These are phyloP conservation scores for Aspergillus clavatus DNA, from an alignment of 2,329 filamentous ascomycete genomes.

Conservation along the genomic window DNA sequence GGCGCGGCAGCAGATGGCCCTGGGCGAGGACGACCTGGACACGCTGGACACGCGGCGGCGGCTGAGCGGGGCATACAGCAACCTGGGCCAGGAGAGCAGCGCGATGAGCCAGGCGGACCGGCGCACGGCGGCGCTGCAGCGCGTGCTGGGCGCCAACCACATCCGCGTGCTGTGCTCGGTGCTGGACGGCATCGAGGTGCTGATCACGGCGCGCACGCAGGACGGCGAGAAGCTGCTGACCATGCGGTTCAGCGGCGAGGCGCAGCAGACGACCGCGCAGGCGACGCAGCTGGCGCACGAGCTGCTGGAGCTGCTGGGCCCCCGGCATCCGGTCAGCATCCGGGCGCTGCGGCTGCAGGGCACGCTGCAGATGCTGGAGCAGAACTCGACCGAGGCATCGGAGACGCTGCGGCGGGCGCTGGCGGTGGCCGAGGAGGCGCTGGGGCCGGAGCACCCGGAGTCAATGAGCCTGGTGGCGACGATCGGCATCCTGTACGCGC, in stretches of 20 bases:
- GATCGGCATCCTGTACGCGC: constrained; percentile 27
- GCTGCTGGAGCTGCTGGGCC: constrained; percentile 17
- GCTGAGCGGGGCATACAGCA: constrained; percentile 20
- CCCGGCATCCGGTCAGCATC: constrained; percentile 21
- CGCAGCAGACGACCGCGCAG: constrained; percentile 15
- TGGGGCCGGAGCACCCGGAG: constrained; percentile 23
- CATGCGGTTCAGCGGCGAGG: constrained; percentile 10
- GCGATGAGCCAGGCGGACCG: constrained; percentile 4
- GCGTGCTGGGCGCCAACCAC: constrained; percentile 25
- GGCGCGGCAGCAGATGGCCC: constrained; percentile 29
- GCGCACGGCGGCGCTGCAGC: constrained; percentile 20
- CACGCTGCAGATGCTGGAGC: constrained; percentile 15
- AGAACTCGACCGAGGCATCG: constrained; percentile 18
- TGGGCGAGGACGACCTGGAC: constrained; percentile 29
- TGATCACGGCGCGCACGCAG: constrained; percentile 17
- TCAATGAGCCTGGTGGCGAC: constrained; percentile 24
- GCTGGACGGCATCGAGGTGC: constrained; percentile 22
- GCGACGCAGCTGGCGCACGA: constrained; percentile 18
- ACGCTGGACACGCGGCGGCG: constrained; percentile 28
- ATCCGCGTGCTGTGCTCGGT: constrained; percentile 19
- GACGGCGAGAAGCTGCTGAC: constrained; percentile 4
- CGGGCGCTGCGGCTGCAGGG: constrained; percentile 22
- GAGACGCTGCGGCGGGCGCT: constrained; percentile 29
- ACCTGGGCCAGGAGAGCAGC: constrained; percentile 5
- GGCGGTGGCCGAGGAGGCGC: constrained; percentile 22